These are phyloP conservation scores for Allomyces macrogynus DNA, from an alignment of 192 early-diverging fungal genomes.

Conservation along the genomic window DNA sequence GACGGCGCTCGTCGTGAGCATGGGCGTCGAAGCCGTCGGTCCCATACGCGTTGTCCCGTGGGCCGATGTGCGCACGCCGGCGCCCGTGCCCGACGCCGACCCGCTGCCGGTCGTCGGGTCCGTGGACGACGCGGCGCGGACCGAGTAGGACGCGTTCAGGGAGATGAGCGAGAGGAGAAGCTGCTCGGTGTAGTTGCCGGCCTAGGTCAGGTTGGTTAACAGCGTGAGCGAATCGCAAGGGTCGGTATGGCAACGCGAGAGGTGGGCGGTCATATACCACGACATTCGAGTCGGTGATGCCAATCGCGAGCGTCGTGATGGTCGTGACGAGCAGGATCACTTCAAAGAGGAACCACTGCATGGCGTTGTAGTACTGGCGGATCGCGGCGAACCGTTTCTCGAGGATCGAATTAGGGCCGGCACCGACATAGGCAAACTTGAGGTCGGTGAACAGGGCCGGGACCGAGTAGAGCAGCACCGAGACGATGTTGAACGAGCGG, in stretches of 20 bases:
- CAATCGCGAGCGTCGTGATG: neutral
- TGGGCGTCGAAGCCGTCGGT: too few species aligned
- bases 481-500: neutral
- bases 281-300: neutral
- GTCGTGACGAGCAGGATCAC: too few species aligned
- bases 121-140: neutral
- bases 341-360: too few species aligned
- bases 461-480: neutral
- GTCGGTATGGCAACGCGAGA: too few species aligned
- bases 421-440: neutral
- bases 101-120: too few species aligned
- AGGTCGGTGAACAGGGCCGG: neutral
- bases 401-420: neutral
- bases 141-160: neutral
- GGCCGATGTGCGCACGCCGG: too few species aligned
- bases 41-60: too few species aligned
- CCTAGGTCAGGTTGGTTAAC: neutral
- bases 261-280: neutral
- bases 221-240: neutral
- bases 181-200: neutral
- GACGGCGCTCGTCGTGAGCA: too few species aligned
- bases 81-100: too few species aligned
- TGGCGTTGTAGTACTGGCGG: too few species aligned
- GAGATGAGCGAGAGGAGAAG: neutral
- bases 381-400: neutral